These are phyloP conservation scores for Rhynchosporium agropyri DNA, from an alignment of 2,329 filamentous ascomycete species.

Conservation along the genomic window DNA sequence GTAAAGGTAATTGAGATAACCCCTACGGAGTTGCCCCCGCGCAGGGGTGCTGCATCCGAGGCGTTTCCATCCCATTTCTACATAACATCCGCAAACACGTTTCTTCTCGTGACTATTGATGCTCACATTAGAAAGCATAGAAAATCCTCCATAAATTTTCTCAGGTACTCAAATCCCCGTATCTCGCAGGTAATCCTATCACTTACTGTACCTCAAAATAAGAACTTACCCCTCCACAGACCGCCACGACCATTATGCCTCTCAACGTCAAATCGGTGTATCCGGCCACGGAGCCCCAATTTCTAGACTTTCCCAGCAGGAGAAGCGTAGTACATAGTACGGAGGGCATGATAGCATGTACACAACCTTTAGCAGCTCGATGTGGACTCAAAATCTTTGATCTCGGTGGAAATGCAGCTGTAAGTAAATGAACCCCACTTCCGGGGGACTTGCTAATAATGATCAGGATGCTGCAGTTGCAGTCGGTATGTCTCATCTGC, in stretches of 20 bases:
- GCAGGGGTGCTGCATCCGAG: too few relatives aligned
- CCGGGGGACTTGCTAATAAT: conserved; percentile 22
- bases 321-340: conserved; percentile 93
- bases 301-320: conserved; percentile 73
- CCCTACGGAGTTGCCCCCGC: too few relatives aligned
- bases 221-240: conserved; percentile 23
- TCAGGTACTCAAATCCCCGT: too few relatives aligned
- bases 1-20: too few relatives aligned
- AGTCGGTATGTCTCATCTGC: conserved; percentile 60
- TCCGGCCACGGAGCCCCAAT: conserved; percentile 44
- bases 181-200: neutral
- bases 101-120: too few relatives aligned
- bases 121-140: too few relatives aligned
- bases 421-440: conserved; percentile 50
- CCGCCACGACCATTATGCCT: conserved; percentile 35
- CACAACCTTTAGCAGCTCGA: conserved; percentile 85
- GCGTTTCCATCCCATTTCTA: too few relatives aligned
- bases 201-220: neutral
- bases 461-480: conserved; percentile 90
- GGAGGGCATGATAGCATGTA: conserved; percentile 86
- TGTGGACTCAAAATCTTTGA: conserved; percentile 85
- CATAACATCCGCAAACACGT: too few relatives aligned
- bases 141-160: too few relatives aligned
- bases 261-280: conserved; percentile 41
- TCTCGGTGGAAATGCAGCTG: conserved; percentile 89